Percentiles rank a stretch among this genome's conserved stretches.
phyloP scores from a whole-genome alignment of 2,329 filamentous ascomycete genomes.

The Pyrenophora seminiperda region DNA sequence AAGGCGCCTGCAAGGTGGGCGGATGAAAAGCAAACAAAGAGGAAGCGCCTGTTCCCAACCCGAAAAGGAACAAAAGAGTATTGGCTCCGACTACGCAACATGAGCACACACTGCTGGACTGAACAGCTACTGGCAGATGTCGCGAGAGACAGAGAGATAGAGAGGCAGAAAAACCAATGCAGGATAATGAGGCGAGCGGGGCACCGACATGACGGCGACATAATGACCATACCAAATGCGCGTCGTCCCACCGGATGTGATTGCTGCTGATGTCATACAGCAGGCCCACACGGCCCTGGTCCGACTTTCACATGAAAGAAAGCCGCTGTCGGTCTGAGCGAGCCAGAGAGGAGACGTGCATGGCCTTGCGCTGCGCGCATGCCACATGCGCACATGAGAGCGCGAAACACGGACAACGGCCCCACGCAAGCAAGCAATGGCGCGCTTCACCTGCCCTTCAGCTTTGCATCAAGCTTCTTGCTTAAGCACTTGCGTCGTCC shows the following conservation, averaged over 20 bases:
- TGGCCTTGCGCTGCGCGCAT: not conserved
- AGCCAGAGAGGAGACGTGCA: too few species aligned
- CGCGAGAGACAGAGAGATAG: too few species aligned
- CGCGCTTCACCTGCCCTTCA: slow-evolving; percentile 21
- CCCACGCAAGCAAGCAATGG: slow-evolving; percentile 16
- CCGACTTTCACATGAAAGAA: slow-evolving; percentile 21
- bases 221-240: not conserved
- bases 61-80: too few species aligned
- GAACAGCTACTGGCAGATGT: too few species aligned
- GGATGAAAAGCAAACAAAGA: too few species aligned
- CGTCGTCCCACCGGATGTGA: slow-evolving; percentile 6
- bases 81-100: too few species aligned
- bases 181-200: too few species aligned
- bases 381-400: not conserved
- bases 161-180: too few species aligned
- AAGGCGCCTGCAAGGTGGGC: too few species aligned
- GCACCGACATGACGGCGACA: not conserved
- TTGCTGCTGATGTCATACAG: slow-evolving; percentile 19
- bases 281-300: slow-evolving; percentile 4
- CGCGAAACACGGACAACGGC: slow-evolving; percentile 18
- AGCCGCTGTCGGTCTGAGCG: too few species aligned
- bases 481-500: not conserved
- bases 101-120: too few species aligned
- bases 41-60: too few species aligned
- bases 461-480: slow-evolving; percentile 8